Evolutionary conservation across 495 filamentous ascomycete genomes (phyloP).

Genomic region (Halenospora varia): DNA sequence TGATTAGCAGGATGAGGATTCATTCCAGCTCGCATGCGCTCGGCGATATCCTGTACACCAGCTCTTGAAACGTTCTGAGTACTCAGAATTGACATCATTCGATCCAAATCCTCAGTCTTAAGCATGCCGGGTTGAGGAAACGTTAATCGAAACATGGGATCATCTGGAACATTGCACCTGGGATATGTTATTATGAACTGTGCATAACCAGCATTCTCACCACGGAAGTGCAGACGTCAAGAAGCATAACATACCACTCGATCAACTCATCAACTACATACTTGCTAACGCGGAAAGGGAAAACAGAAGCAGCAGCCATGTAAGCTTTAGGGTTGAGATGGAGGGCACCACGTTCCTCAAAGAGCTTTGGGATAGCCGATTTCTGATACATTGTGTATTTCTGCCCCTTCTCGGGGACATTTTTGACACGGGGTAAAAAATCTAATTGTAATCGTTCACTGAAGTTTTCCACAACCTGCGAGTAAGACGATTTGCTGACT

Average conservation of each 20-base stretch:
- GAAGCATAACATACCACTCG: not conserved
- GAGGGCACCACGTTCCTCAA: not conserved
- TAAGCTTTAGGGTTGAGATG: not conserved
- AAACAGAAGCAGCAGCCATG: not conserved
- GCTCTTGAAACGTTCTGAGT: not conserved
- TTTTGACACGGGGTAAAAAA: not conserved
- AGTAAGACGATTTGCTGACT: not conserved
- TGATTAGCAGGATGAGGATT: not conserved
- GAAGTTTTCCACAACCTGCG: not conserved
- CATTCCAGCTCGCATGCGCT: not conserved
- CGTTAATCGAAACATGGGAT: not conserved
- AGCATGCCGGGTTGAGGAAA: conserved; percentile 3
- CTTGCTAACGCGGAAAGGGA: not conserved
- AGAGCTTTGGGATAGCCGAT: not conserved
- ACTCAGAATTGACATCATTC: not conserved
- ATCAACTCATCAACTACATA: not conserved
- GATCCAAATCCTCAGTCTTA: not conserved
- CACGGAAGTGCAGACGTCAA: not conserved
- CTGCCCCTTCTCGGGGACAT: not conserved
- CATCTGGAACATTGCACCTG: not conserved
- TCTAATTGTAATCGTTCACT: not conserved
- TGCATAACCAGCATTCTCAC: not conserved
- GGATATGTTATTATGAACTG: not conserved
- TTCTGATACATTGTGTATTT: not conserved
- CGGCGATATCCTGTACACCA: not conserved